phyloP scores from a whole-genome alignment of 208 protist species.

The Wallacemonas sp. region DNA sequence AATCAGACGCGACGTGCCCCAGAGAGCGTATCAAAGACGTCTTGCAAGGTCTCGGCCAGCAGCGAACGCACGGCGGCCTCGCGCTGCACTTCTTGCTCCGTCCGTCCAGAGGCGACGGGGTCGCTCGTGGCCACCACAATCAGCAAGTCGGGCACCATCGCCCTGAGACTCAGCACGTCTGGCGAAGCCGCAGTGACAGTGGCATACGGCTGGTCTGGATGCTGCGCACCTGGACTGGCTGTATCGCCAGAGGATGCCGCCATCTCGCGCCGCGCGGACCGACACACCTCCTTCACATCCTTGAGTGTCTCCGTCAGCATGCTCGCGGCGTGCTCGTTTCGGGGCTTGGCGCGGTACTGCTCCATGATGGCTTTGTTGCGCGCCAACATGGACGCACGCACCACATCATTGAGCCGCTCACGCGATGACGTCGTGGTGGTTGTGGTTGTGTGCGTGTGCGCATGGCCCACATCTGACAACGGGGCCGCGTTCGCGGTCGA shows the following conservation, averaged over 20 bases:
- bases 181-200: background rate
- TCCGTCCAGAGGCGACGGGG: background rate
- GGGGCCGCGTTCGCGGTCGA: too few relatives aligned
- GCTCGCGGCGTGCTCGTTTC: constrained; percentile 30
- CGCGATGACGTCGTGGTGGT: constrained; percentile 9
- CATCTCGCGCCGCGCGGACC: background rate
- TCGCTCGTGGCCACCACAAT: background rate
- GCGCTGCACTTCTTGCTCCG: constrained; percentile 1
- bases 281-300: background rate
- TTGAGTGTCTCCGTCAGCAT: background rate
- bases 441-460: background rate
- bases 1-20: too few relatives aligned
- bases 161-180: constrained; percentile 3
- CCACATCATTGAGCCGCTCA: constrained; percentile 35
- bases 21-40: background rate
- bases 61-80: constrained; percentile 1
- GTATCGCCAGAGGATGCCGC: too few relatives aligned
- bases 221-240: too few relatives aligned
- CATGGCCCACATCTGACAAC: too few relatives aligned
- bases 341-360: constrained; percentile 44
- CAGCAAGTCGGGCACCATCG: constrained; percentile 1
- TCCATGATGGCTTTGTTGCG: constrained; percentile 43
- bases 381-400: constrained; percentile 44
- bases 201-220: too few relatives aligned
- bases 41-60: background rate